Conservation (phyloP, 2,329 filamentous ascomycete species). For the Falciphora oryzae region DNA sequence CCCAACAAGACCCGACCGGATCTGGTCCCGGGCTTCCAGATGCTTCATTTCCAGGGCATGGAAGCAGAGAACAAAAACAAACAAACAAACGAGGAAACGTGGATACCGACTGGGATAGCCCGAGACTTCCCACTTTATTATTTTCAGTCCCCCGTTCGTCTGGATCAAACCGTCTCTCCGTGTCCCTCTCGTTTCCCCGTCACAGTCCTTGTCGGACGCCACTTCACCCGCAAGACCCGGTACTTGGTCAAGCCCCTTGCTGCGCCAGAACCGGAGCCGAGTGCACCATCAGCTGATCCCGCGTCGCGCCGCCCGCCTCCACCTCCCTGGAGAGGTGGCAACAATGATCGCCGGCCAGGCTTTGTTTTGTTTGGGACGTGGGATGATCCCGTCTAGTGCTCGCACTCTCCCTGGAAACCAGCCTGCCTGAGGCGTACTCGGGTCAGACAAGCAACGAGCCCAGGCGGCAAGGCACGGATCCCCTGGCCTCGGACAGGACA, state of each 20-base stretch:
- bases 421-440: background rate
- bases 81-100: background rate
- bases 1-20: background rate
- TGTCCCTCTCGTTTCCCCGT: background rate
- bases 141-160: background rate
- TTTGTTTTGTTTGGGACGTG: background rate
- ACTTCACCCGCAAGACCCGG: background rate
- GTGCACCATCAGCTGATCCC: background rate
- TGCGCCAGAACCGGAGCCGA: background rate
- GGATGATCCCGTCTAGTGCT: background rate
- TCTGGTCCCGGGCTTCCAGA: background rate
- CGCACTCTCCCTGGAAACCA: background rate
- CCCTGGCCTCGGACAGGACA: background rate
- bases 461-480: background rate
- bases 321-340: too few species aligned
- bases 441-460: background rate
- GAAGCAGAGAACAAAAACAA: background rate
- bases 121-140: background rate
- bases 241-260: background rate
- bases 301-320: too few species aligned
- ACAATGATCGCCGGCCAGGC: too few species aligned
- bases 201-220: background rate
- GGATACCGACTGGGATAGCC: too few species aligned
- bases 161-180: background rate
- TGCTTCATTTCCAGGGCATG: background rate